Evolutionary conservation across 345 rosid species (phyloP).

Genomic region (Lepidium africanum): DNA sequence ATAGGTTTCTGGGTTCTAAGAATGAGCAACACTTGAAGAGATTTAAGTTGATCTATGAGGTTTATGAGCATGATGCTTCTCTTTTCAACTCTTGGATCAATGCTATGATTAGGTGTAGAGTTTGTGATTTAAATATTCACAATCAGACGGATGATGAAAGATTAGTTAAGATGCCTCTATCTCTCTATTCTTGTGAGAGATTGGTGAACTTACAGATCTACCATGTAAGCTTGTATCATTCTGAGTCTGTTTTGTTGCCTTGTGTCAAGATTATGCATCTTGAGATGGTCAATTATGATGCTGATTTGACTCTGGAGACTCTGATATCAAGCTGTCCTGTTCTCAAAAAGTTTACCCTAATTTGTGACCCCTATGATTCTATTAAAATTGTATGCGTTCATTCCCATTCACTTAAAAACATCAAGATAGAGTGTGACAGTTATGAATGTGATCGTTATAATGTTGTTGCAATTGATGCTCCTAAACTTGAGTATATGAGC

Average conservation of each 20-base stretch:
- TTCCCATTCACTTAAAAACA: not conserved
- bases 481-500: constrained; percentile 10
- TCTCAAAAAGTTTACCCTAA: constrained; percentile 2
- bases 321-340: not conserved
- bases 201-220: not conserved
- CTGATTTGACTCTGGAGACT: constrained; percentile 7
- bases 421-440: not conserved
- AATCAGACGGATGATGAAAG: not conserved
- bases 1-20: not conserved
- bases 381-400: not conserved
- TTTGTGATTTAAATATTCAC: not conserved
- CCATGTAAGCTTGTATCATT: not conserved
- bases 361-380: not conserved
- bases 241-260: constrained; percentile 5
- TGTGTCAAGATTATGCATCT: constrained; percentile 7
- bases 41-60: not conserved
- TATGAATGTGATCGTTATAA: not conserved
- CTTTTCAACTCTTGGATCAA: constrained; percentile 11
- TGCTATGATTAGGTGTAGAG: not conserved
- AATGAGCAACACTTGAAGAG: not conserved
- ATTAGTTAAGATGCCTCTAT: constrained; percentile 4
- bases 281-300: not conserved
- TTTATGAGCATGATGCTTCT: not conserved
- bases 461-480: constrained; percentile 13
- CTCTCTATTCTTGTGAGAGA: not conserved